Evolutionary conservation across 805 yeast genomes (phyloP), one percentile per base, ranked within the genome.

Genomic region (Cyberlindnera bimundalis): DNA sequence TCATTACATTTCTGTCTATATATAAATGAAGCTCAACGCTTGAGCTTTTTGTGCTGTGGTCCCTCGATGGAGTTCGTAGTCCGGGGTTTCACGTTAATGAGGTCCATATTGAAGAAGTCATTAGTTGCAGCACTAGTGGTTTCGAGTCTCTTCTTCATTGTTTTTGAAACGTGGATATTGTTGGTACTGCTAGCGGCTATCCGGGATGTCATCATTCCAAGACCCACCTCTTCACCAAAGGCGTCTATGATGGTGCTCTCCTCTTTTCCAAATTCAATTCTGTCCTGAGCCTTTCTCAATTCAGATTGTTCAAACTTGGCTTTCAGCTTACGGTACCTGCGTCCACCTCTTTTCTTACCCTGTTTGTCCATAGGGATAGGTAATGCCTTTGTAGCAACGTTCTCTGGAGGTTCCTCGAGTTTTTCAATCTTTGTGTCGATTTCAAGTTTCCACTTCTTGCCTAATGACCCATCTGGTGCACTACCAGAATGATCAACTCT

Each of bases 331-430:
- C 96, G 70, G 51, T 84, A 73, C 41, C 91, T 66, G 48, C 79
- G 68, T 1, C 99, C 99, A 2, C 95, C 97, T 52, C 99, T 70
- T 51, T 81, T 85, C 62, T 87, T 86, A 5, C 91, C 79, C 35
- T 80, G 77, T 40, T 71, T 73, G 40, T 89, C 96, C 14, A 74
- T 66, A 0, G 91, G 82, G 6, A 80, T 60, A 0, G 88, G 88
- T 35, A 89, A 72, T 0, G 90, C 81, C 43, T 79, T 79, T 13
- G 74, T 67, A 2, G 72, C 74, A 15, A 66, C 64, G 15, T 70
- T 71, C 17, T 80, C 84, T 0, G 98, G 96, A 0, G 97, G 93
- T 6, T 80, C 78, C 19, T 78, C 73, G 24, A 88, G 61, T 52
- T 86, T 87, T 30, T 79, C 87, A 7, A 93, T 67, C 49, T 82